Percentiles rank a stretch among this genome's conserved stretches.
These are phyloP conservation scores for Psidium guajava DNA, from an alignment of 345 rosid genomes.

Conservation along the genomic window DNA sequence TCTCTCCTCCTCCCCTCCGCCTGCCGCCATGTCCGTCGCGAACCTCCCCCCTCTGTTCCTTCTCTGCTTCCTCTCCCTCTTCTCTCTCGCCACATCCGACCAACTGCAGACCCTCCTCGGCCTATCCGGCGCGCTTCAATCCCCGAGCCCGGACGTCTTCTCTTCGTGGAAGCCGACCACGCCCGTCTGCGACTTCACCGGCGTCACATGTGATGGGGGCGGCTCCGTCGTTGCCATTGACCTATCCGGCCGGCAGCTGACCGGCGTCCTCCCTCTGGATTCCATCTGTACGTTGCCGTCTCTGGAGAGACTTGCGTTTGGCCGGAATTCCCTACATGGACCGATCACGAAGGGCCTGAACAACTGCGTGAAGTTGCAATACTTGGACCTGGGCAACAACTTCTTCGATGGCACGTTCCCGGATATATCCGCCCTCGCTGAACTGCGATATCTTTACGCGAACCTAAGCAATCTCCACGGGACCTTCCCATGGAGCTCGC, in stretches of 20 bases:
- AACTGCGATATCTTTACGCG: conserved; percentile 3
- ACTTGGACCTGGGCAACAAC: conserved; percentile 11
- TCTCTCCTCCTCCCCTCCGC: neutral
- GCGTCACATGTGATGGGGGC: conserved; percentile 15
- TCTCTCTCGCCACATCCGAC: conserved; percentile 8
- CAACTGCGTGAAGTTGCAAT: conserved; percentile 5
- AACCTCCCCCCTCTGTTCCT: neutral
- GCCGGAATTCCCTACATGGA: conserved; percentile 2
- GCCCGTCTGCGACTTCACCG: conserved; percentile 14
- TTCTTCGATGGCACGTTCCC: conserved; percentile 4
- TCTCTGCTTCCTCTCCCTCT: conserved; percentile 1
- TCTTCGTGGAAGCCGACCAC: conserved; percentile 12
- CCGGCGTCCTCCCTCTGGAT: conserved; percentile 8
- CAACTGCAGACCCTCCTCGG: conserved; percentile 19
- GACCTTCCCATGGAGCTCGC: conserved; percentile 30
- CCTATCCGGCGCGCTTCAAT: conserved; percentile 11
- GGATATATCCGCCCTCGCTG: conserved; percentile 5
- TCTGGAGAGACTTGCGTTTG: conserved; percentile 8
- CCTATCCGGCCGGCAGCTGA: conserved; percentile 14
- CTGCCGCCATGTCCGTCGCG: conserved; percentile 18
- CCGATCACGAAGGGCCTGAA: neutral
- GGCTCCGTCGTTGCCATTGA: conserved; percentile 23
- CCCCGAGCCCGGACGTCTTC: conserved; percentile 9
- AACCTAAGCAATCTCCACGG: conserved; percentile 8
- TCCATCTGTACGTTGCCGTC: conserved; percentile 3